A percentile compares a stretch with the other conserved stretches of the same genome.
phyloP scores from a whole-genome alignment of 1,284 basidiomycete genomes.

The Microbotryum intermedium region DNA sequence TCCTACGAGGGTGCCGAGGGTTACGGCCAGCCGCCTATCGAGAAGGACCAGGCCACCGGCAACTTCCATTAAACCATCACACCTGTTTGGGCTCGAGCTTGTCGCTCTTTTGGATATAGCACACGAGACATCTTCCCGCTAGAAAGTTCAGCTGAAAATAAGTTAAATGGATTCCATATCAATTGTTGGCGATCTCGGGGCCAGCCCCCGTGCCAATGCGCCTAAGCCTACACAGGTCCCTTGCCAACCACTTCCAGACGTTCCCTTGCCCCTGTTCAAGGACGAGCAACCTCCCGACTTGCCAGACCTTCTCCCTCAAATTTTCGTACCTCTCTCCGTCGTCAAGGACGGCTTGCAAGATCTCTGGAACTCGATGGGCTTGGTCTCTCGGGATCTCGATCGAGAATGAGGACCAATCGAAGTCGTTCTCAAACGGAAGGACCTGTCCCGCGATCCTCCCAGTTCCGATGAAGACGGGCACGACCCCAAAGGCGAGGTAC shows the following conservation, averaged over 20 bases:
- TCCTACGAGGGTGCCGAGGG: background rate
- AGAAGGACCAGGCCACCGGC: background rate
- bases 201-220: constrained; percentile 8
- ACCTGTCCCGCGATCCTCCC: constrained; percentile 17
- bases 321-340: constrained; percentile 13
- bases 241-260: constrained; percentile 18
- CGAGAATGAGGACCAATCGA: constrained; percentile 14
- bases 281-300: constrained; percentile 15
- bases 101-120: no score
- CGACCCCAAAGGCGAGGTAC: constrained; percentile 28
- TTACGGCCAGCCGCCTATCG: background rate
- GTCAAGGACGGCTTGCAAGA: constrained; percentile 5
- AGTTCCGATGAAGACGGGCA: constrained; percentile 24
- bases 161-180: constrained; percentile 11
- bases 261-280: constrained; percentile 16
- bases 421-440: constrained; percentile 17
- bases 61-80: background rate
- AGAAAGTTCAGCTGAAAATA: constrained; percentile 16
- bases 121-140: constrained; percentile 11
- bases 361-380: constrained; percentile 10
- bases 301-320: constrained; percentile 15
- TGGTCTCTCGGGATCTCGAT: constrained; percentile 14
- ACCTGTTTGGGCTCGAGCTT: no score
- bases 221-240: constrained; percentile 18
- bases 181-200: constrained; percentile 15